phyloP scores from a whole-genome alignment of 164 flowering plant species.

The Kalanchoe fedtschenkoi region DNA sequence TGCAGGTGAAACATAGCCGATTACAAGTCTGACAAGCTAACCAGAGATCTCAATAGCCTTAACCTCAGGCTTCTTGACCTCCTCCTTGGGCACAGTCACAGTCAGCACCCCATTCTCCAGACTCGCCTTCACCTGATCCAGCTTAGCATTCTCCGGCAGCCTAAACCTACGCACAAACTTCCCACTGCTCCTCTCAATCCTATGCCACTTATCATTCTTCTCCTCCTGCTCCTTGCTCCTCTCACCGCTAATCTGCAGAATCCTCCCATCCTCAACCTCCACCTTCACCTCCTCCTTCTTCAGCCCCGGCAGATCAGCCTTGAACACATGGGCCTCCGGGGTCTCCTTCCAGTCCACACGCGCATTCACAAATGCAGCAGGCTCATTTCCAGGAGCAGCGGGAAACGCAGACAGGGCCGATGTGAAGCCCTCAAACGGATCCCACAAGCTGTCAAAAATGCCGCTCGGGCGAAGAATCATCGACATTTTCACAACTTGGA shows the following conservation, averaged over 20 bases:
- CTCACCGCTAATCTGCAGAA: not conserved
- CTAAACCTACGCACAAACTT: not conserved
- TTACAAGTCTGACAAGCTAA: too few species aligned
- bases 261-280: not conserved
- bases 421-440: not conserved
- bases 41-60: not conserved
- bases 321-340: not conserved
- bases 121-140: not conserved
- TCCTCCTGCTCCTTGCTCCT: not conserved
- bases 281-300: not conserved
- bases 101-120: constrained; percentile 1
- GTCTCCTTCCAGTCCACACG: too few species aligned
- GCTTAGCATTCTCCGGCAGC: not conserved
- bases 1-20: too few species aligned
- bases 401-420: not conserved
- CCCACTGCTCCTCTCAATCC: constrained; percentile 2
- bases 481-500: too few species aligned
- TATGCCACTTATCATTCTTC: not conserved
- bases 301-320: not conserved
- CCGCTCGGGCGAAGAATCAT: too few species aligned
- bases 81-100: not conserved
- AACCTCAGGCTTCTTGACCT: constrained; percentile 2
- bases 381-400: not conserved
- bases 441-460: too few species aligned
- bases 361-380: too few species aligned